Base-by-base conservation (phyloP, 768 basidiomycete genomes). In the Lepiota venenata region DNA sequence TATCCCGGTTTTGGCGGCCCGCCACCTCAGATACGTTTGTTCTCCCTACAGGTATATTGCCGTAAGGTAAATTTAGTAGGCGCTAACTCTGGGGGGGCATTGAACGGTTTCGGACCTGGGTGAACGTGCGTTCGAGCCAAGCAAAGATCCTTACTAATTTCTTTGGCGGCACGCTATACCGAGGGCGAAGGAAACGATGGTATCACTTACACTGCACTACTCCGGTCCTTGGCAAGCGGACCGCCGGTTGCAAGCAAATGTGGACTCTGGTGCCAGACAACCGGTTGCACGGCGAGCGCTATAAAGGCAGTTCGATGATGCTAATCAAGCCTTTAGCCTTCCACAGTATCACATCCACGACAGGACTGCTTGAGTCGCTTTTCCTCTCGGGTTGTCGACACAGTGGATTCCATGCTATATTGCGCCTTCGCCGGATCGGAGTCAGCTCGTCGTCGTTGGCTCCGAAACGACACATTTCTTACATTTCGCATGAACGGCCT, bases 341-440 rank as follows among this genome's bases (percentile, higher is more conserved):
- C 36, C 20, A n/a, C 7, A n/a, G n/a, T n/a, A n/a, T 21, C 32
- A 5, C 14, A n/a, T 6, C 56, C 77, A 82, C 52, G 66, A 86
- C 83, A 61, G 98, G 75, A 98, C 79, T 69, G 98, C 95, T 80
- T 95, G 97, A 84, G 97, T 97, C 64, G 95, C 96, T 64, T 95
- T 95, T 59, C 92, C 95, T 73, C 93, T 91, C 72, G 98, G 75
- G 76, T 25, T 42, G 9, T 35, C 10, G 8, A 22, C 36, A 83
- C 88, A 57, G 95, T 96, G 42, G 95, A 94, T 75, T 97, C 95
- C 68, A 97, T 84, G 57, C 97, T 78, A 77, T 97, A 96, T 11
- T 89, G 77, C 57, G 93, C 95, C 47, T 87, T 75, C 63, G 82
- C 74, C n/a, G 95, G 90, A 61, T 96, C 89, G 64, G 83, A 68